Conservation (phyloP, 169 alveolate species). For the Plasmodium ovale region DNA sequence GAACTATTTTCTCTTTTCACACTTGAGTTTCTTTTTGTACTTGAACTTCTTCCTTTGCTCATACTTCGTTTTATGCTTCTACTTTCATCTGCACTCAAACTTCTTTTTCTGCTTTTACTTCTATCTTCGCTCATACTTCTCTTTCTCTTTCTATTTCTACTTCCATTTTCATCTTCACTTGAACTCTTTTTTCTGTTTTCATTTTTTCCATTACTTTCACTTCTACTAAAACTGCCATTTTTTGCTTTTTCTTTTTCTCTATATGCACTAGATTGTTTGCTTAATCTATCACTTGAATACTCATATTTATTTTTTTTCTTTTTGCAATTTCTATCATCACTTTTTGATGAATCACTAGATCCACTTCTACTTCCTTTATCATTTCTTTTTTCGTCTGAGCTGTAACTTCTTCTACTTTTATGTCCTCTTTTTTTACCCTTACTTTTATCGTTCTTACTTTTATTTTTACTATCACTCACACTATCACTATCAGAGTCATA, state of each 20-base stretch:
- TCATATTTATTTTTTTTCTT: conserved; percentile 48
- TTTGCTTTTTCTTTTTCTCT: conserved; percentile 40
- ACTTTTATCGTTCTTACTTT: conserved; percentile 23
- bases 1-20: conserved; percentile 59
- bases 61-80: conserved; percentile 3
- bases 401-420: conserved; percentile 56
- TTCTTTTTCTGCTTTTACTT: conserved; percentile 38
- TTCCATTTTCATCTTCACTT: conserved; percentile 4
- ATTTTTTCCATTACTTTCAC: not conserved
- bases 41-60: conserved; percentile 7
- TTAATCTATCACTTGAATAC: conserved; percentile 54
- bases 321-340: conserved; percentile 58
- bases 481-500: conserved; percentile 43
- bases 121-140: conserved; percentile 45
- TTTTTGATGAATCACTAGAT: conserved; percentile 48
- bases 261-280: conserved; percentile 34
- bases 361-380: conserved; percentile 12
- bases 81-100: conserved; percentile 35
- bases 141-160: conserved; percentile 30
- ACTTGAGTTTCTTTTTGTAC: conserved; percentile 4
- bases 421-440: conserved; percentile 7
- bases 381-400: conserved; percentile 22
- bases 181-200: conserved; percentile 2
- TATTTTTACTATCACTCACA: conserved; percentile 42
- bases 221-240: conserved; percentile 40